Evolutionary conservation across 1,284 basidiomycete species (phyloP).

Genomic region (Leccinum pachyderme): DNA sequence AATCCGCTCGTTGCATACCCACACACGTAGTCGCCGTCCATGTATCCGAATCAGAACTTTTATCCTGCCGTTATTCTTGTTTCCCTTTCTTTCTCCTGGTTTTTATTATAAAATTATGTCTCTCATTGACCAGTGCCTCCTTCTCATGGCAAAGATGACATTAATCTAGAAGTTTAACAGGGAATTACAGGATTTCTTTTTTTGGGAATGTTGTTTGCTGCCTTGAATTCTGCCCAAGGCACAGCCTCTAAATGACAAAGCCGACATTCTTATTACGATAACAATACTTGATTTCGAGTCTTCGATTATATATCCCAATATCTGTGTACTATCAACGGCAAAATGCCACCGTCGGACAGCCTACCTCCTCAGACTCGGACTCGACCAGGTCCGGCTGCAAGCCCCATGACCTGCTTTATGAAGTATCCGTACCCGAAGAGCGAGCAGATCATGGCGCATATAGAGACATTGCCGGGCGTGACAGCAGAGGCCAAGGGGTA

Average conservation of each 20-base stretch:
- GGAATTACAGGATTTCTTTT: not conserved
- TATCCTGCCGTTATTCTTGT: not conserved
- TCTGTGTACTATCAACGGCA: not conserved
- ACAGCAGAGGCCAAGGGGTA: slow-evolving; percentile 28
- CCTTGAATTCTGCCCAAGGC: no score
- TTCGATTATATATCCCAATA: not conserved
- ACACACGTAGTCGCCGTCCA: not conserved
- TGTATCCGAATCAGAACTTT: slow-evolving; percentile 3
- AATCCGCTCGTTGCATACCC: not conserved
- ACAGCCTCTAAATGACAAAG: not conserved
- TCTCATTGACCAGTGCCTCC: not conserved
- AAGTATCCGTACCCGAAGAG: slow-evolving; percentile 17
- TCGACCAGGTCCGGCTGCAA: not conserved
- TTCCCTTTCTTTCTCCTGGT: not conserved
- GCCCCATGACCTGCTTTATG: slow-evolving; percentile 12
- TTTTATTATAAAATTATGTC: not conserved
- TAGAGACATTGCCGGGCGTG: slow-evolving; percentile 15
- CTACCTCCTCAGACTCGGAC: not conserved
- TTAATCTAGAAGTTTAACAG: not conserved
- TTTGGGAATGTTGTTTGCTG: no score
- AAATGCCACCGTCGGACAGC: slow-evolving; percentile 10
- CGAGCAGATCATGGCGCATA: slow-evolving; percentile 3
- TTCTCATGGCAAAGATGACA: not conserved
- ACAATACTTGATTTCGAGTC: not conserved
- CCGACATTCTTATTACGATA: not conserved